phyloP scores from a whole-genome alignment of 2,329 filamentous ascomycete species.

The Cladosporium sp. region DNA sequence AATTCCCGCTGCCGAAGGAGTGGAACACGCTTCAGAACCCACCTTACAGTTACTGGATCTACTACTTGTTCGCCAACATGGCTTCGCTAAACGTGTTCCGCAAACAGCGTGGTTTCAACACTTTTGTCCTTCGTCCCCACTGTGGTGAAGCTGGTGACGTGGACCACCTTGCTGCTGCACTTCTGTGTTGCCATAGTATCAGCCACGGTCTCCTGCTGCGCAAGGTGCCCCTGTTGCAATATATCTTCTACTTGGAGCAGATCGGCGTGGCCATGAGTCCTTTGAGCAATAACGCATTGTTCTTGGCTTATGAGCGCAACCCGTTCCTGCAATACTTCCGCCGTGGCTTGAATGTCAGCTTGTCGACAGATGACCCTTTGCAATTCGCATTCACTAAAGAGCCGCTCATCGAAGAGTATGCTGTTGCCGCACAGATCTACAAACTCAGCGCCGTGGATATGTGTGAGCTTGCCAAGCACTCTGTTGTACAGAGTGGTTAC shows the following conservation, averaged over 20 bases:
- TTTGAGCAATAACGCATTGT: slow-evolving; percentile 93
- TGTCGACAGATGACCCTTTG: slow-evolving; percentile 93
- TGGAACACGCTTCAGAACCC: slow-evolving; percentile 95
- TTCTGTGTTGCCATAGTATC: slow-evolving; percentile 93
- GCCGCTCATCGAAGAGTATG: slow-evolving; percentile 95
- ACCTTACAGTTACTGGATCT: slow-evolving; percentile 98
- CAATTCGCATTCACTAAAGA: slow-evolving; percentile 99
- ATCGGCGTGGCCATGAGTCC: slow-evolving; percentile 99
- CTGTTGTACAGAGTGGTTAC: slow-evolving; percentile 90
- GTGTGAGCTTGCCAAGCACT: slow-evolving; percentile 97
- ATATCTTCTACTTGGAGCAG: slow-evolving; percentile 96
- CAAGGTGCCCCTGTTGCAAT: slow-evolving; percentile 91
- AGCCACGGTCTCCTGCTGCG: slow-evolving; percentile 88
- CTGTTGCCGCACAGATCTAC: slow-evolving; percentile 96
- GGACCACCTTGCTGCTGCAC: slow-evolving; percentile 87
- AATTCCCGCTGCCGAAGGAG: slow-evolving; percentile 83
- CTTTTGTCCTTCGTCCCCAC: slow-evolving; percentile 86
- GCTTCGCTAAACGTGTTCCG: slow-evolving; percentile 88
- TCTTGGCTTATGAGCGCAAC: slow-evolving; percentile 94
- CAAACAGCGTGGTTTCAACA: slow-evolving; percentile 89
- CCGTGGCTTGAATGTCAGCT: slow-evolving; percentile 87
- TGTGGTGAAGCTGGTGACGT: slow-evolving; percentile 96
- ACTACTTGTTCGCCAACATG: slow-evolving; percentile 94
- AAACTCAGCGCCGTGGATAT: slow-evolving; percentile 96
- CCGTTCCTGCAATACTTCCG: slow-evolving; percentile 95